Evolutionary conservation across 2,329 filamentous ascomycete genomes (phyloP).

Genomic region (Stachybotrys echinatus): DNA sequence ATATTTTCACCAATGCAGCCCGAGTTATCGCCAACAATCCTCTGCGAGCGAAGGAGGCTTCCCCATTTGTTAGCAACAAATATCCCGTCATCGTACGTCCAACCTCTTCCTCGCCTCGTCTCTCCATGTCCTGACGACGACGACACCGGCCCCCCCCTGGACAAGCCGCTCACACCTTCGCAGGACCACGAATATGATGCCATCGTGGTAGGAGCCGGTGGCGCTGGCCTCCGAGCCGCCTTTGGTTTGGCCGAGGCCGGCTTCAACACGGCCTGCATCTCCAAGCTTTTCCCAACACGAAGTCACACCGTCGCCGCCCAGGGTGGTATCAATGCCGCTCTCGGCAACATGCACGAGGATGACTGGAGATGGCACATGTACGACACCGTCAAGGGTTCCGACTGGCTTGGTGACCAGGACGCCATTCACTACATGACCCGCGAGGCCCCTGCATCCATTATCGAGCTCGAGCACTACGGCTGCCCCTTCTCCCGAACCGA

Average conservation of each 20-base stretch:
- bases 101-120: slow-evolving; percentile 2
- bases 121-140: neutral
- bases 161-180: slow-evolving; percentile 23
- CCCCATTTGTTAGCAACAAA: slow-evolving; percentile 78
- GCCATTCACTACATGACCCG: slow-evolving; percentile 98
- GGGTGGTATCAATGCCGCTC: slow-evolving; percentile 82
- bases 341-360: slow-evolving; percentile 96
- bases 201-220: slow-evolving; percentile 83
- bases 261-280: slow-evolving; percentile 85
- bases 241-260: slow-evolving; percentile 84
- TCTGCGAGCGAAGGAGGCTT: slow-evolving; percentile 88
- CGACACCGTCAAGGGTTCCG: slow-evolving; percentile 95
- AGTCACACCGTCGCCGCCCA: slow-evolving; percentile 78
- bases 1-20: slow-evolving; percentile 44
- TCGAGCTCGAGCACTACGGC: slow-evolving; percentile 95
- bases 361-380: slow-evolving; percentile 99
- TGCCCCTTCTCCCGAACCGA: slow-evolving; percentile 96
- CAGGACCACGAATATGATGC: slow-evolving; percentile 98
- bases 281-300: slow-evolving; percentile 81
- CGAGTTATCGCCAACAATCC: slow-evolving; percentile 82
- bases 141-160: neutral
- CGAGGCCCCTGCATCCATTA: slow-evolving; percentile 84
- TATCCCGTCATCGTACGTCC: slow-evolving; percentile 85
- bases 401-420: slow-evolving; percentile 96
- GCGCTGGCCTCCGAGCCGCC: slow-evolving; percentile 74